Evolutionary conservation across 441 rosid genomes (phyloP).

Genomic region (Populus hybrid): DNA sequence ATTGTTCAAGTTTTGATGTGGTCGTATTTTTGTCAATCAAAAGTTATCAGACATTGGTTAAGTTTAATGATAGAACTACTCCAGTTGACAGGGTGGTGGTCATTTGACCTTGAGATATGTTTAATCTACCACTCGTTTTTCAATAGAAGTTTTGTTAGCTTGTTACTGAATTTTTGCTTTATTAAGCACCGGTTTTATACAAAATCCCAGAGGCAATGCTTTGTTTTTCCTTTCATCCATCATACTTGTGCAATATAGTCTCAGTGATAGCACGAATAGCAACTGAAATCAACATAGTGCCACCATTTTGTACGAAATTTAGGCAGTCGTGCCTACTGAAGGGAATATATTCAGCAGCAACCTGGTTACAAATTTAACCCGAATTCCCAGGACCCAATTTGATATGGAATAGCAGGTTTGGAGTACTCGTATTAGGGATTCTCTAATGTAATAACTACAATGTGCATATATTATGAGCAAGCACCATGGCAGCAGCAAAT

Average conservation of each 20-base stretch:
- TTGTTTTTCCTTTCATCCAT: neutral
- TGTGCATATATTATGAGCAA: too few relatives aligned
- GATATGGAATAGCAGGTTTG: too few relatives aligned
- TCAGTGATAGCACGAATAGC: neutral
- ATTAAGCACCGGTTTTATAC: too few relatives aligned
- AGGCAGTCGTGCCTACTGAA: too few relatives aligned
- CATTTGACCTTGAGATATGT: neutral
- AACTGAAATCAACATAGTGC: neutral
- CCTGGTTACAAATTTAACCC: too few relatives aligned
- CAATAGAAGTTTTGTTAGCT: neutral
- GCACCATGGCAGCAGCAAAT: too few relatives aligned
- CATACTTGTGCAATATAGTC: neutral
- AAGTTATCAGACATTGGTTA: neutral
- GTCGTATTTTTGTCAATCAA: neutral
- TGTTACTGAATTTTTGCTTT: too few relatives aligned
- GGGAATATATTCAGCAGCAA: too few relatives aligned
- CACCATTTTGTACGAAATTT: too few relatives aligned
- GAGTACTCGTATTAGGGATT: too few relatives aligned
- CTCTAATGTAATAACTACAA: too few relatives aligned
- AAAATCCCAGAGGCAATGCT: neutral
- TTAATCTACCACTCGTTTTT: neutral
- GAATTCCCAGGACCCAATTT: too few relatives aligned
- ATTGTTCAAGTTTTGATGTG: neutral
- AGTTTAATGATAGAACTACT: neutral
- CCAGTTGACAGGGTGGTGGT: neutral